These are phyloP conservation scores for Tricladium varicosporioides DNA, from an alignment of 2,329 filamentous ascomycete species.

Conservation along the genomic window DNA sequence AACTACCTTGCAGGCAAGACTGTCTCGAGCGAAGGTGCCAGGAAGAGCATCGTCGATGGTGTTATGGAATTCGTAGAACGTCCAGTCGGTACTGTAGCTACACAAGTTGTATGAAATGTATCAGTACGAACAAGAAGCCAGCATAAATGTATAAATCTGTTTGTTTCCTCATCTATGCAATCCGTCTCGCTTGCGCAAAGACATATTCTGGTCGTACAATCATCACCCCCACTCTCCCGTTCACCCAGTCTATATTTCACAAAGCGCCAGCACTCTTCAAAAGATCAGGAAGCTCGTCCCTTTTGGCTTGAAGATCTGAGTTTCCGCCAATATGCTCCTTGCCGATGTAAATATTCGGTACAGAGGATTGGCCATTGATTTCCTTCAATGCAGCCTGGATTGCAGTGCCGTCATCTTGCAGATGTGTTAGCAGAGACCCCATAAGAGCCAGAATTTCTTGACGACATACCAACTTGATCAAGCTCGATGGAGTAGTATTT, in stretches of 20 bases:
- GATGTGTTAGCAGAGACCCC: slow-evolving; percentile 9
- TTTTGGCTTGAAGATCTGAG: slow-evolving; percentile 72
- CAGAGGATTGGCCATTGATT: slow-evolving; percentile 80
- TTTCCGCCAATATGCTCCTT: slow-evolving; percentile 95
- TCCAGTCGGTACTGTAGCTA: slow-evolving; percentile 82
- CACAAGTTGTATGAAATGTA: slow-evolving; percentile 56
- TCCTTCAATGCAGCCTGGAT: slow-evolving; percentile 82
- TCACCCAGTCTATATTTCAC: slow-evolving; percentile 37
- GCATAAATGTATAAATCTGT: too few relatives aligned
- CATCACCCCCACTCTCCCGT: background rate
- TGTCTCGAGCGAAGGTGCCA: slow-evolving; percentile 80
- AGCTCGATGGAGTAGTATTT: slow-evolving; percentile 78
- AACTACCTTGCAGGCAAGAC: slow-evolving; percentile 84
- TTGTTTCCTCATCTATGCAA: background rate
- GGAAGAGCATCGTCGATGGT: slow-evolving; percentile 81
- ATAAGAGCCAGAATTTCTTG: background rate
- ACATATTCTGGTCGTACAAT: background rate
- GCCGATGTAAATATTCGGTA: slow-evolving; percentile 93
- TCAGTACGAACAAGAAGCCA: background rate
- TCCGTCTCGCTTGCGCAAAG: background rate
- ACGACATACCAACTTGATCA: slow-evolving; percentile 72
- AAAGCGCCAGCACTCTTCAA: slow-evolving; percentile 63
- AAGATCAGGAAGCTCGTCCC: slow-evolving; percentile 64
- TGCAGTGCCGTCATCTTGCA: slow-evolving; percentile 72
- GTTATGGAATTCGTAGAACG: slow-evolving; percentile 84